Conservation (phyloP, 2,329 filamentous ascomycete species). For the Myriosclerotinia duriaeana region DNA sequence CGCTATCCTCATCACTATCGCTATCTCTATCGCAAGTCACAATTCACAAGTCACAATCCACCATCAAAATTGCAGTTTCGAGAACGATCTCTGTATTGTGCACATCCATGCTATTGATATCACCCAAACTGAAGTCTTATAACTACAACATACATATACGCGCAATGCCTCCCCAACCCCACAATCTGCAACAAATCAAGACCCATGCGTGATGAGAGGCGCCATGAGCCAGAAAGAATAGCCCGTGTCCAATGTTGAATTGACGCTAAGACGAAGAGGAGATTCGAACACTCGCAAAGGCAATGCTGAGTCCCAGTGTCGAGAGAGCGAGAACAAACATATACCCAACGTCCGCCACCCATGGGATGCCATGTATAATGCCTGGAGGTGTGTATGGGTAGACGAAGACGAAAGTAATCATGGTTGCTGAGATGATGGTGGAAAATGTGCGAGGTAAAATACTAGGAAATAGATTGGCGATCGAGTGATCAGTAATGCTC, state of each 20-base stretch:
- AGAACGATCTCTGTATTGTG: neutral
- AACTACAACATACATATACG: conserved; percentile 1
- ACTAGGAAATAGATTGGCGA: neutral
- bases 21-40: too few relatives aligned
- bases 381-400: neutral
- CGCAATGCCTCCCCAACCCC: neutral
- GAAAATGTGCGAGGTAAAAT: neutral
- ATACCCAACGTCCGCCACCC: neutral
- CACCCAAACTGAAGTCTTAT: neutral
- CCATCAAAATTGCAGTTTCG: neutral
- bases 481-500: neutral
- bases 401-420: neutral
- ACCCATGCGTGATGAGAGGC: neutral
- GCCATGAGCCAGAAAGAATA: neutral
- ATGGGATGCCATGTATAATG: neutral
- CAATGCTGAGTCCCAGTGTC: conserved; percentile 11
- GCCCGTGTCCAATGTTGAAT: conserved; percentile 18
- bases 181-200: conserved; percentile 1
- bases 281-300: conserved; percentile 5
- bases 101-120: neutral
- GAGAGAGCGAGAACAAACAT: conserved; percentile 6
- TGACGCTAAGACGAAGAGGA: neutral
- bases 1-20: too few relatives aligned
- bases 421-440: neutral
- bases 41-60: too few relatives aligned